phyloP scores from a whole-genome alignment of 202 grass and related monocot species.

The Panicum hallii region DNA sequence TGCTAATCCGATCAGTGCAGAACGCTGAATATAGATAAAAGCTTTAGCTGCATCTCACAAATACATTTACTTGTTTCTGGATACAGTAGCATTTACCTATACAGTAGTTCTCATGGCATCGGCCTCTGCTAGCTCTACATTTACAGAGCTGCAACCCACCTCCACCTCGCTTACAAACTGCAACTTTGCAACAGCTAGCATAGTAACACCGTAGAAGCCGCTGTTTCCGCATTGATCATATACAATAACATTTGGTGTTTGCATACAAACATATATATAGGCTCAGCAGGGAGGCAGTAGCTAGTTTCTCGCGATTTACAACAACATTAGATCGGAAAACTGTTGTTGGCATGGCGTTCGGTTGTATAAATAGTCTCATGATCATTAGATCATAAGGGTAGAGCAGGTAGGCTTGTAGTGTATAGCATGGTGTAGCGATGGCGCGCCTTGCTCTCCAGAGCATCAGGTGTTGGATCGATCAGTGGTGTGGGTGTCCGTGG shows the following conservation, averaged over 20 bases:
- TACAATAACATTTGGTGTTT: neutral
- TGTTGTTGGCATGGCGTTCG: constrained; percentile 45
- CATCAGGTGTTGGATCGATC: neutral
- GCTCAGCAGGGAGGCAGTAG: neutral
- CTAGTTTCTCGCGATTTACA: constrained; percentile 43
- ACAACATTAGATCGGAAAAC: constrained; percentile 55
- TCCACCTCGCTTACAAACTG: neutral
- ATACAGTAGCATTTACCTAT: neutral
- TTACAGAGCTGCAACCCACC: constrained; percentile 24
- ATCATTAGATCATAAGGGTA: neutral
- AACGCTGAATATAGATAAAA: constrained; percentile 1
- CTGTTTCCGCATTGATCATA: constrained; percentile 16
- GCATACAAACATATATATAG: constrained; percentile 8
- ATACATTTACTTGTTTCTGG: neutral
- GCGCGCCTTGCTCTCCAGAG: neutral
- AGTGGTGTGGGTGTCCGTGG: constrained; percentile 13
- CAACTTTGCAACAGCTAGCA: constrained; percentile 3
- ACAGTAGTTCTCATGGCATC: neutral
- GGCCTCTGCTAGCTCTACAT: constrained; percentile 1
- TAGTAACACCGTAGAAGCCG: neutral
- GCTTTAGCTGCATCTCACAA: neutral
- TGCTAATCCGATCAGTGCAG: neutral
- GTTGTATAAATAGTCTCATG: neutral
- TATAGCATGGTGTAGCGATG: neutral
- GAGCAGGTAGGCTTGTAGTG: neutral